Evolutionary conservation across 768 basidiomycete genomes (phyloP), one percentile per base, ranked within the genome.

Genomic region (Xanthoconium stramineum): DNA sequence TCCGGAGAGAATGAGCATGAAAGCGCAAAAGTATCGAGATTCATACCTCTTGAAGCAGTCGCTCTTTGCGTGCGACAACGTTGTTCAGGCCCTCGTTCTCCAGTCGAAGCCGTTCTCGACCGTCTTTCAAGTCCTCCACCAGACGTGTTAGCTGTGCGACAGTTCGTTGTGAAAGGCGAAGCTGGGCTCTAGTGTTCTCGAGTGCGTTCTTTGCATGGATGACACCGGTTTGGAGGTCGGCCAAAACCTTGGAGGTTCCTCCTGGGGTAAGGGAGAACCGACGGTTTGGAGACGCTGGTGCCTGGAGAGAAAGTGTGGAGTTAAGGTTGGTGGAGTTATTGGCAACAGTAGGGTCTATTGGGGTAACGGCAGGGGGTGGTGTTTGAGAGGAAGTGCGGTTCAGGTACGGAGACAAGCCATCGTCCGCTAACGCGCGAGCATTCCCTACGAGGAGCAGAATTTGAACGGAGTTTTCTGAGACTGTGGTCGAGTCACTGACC

Each of bases 1-100:
- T 88, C 49, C 14, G 2, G 39, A 57, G 24, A 32, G 24, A 6
- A 33, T 57, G 24, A 55, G 45, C 47, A 52, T 58, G 33, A 15
- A 39, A 15, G n/a, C 44, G 36, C 29, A 15, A 37, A 33, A 48
- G 19, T 17, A 28, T 3, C 50, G 45, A 55, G n/a, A 20, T 20
- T 63, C 76, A 54, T 59, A 89, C 89, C 78, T 95, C 93, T 72
- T 94, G 93, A 58, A 93, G 71, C 52, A 94, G 63, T 59, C 93
- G 78, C 73, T 95, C 93, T 69, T 94, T 94, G 56, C 93, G 78
- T 30, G 90, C 83, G 24, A 95, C 88, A 17, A 94, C 91, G 59
- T 91, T 91, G 64, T 92, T 92, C 61, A 94, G 70, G 3, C 88
- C 88, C 67, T 94, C 93, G 63, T 92, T 94, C 73, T 95, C 93